Evolutionary conservation across 1,284 basidiomycete genomes (phyloP).

Genomic region (Apiotrichum veenhuisii): DNA sequence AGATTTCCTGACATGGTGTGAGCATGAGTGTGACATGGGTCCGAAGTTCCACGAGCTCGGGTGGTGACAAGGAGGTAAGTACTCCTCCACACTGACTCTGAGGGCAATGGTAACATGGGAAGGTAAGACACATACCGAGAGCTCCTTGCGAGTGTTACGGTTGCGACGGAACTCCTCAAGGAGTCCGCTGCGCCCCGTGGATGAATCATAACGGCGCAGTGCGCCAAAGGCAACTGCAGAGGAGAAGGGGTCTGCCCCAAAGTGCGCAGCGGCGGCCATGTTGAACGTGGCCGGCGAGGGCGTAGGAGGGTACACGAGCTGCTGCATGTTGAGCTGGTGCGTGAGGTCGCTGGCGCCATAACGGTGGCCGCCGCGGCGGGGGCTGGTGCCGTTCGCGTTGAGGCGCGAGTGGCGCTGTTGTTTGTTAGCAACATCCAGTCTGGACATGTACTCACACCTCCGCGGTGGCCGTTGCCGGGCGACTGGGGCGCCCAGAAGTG

Average conservation of each 20-base stretch:
- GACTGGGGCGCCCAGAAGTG: constrained; percentile 3
- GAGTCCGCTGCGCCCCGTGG: constrained; percentile 58
- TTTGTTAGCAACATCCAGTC: neutral
- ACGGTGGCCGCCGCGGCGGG: neutral
- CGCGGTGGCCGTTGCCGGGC: constrained; percentile 3
- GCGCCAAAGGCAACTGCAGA: neutral
- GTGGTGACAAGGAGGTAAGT: neutral
- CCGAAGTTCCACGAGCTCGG: neutral
- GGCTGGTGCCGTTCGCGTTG: neutral
- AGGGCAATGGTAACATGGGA: too few species aligned
- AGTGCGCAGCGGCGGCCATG: neutral
- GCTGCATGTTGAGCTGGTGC: neutral
- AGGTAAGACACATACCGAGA: constrained; percentile 58
- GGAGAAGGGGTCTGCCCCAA: neutral
- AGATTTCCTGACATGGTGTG: constrained; percentile 59
- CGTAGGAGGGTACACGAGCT: neutral
- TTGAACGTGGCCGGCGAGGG: neutral
- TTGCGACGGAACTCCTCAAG: constrained; percentile 82
- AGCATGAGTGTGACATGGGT: neutral
- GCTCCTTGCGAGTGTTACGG: constrained; percentile 71
- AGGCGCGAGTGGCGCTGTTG: neutral
- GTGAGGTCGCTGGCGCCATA: neutral
- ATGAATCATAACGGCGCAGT: neutral
- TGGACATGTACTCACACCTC: neutral
- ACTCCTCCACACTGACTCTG: too few species aligned